phyloP scores from a whole-genome alignment of 2,329 filamentous ascomycete genomes.

The Monosporascus sp. region DNA sequence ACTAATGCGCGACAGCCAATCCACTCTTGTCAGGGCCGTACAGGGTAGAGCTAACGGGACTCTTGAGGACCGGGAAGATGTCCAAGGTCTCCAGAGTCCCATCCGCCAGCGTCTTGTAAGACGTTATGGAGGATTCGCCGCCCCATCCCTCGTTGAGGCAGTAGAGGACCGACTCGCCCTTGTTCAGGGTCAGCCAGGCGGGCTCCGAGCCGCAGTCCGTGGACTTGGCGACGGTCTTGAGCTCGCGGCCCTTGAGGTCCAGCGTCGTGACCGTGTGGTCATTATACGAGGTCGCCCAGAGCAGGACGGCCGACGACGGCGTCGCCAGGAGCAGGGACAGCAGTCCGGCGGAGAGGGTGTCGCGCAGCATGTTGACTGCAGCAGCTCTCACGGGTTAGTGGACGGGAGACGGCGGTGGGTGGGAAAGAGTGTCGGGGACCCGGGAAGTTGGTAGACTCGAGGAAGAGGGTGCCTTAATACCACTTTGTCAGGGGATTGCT shows the following conservation, averaged over 20 bases:
- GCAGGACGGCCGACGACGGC: conserved; percentile 31
- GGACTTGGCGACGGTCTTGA: conserved; percentile 38
- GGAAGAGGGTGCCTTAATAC: neutral
- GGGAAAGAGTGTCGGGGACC: neutral
- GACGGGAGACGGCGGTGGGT: too few species aligned
- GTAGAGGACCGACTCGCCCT: conserved; percentile 44
- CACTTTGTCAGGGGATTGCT: neutral
- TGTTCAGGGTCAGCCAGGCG: conserved; percentile 56
- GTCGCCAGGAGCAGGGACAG: conserved; percentile 21
- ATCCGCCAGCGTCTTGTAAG: conserved; percentile 33
- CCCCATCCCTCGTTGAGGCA: conserved; percentile 53
- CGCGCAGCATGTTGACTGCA: conserved; percentile 1
- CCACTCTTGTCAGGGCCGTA: conserved; percentile 22
- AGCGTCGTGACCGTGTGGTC: conserved; percentile 42
- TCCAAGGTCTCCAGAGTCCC: conserved; percentile 42
- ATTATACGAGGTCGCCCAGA: conserved; percentile 46
- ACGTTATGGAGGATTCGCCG: conserved; percentile 15
- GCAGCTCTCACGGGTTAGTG: too few species aligned
- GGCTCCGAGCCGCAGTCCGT: conserved; percentile 48
- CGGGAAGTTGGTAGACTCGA: neutral
- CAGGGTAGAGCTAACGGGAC: conserved; percentile 24
- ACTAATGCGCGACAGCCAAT: conserved; percentile 27
- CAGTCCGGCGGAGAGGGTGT: conserved; percentile 19
- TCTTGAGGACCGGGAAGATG: conserved; percentile 18
- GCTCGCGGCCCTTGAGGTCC: conserved; percentile 27